phyloP scores from a whole-genome alignment of 2,329 filamentous ascomycete species.

The Colletotrichum spaethianum region DNA sequence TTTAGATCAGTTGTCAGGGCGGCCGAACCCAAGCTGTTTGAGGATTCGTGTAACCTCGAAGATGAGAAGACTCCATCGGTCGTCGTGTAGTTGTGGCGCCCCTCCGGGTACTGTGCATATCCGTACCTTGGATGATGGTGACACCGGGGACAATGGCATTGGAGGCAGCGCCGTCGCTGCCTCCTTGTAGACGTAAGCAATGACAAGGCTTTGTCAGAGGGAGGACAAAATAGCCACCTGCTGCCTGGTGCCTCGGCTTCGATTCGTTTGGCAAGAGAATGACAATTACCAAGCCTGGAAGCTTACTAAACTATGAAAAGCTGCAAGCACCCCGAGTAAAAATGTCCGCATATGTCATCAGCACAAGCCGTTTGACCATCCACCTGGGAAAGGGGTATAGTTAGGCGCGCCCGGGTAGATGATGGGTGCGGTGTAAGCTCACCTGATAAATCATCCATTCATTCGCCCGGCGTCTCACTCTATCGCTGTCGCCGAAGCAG shows the following conservation, averaged over 20 bases:
- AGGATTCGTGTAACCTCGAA: constrained; percentile 18
- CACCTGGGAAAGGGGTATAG: background rate
- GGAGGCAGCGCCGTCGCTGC: background rate
- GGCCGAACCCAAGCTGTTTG: constrained; percentile 16
- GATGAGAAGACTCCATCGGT: constrained; percentile 5
- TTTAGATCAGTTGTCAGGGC: constrained; percentile 12
- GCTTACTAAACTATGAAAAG: constrained; percentile 13
- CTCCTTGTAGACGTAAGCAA: constrained; percentile 30
- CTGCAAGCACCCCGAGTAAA: constrained; percentile 13
- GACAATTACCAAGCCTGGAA: constrained; percentile 10
- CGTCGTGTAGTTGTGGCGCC: constrained; percentile 8
- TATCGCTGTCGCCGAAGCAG: constrained; percentile 10
- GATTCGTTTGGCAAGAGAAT: background rate
- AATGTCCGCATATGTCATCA: background rate
- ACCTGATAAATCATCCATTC: constrained; percentile 4
- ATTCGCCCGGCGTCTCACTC: background rate
- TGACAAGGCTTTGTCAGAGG: constrained; percentile 18
- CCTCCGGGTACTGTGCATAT: constrained; percentile 2
- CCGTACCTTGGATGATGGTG: background rate
- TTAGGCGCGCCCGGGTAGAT: background rate
- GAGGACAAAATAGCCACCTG: background rate
- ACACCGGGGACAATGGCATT: background rate
- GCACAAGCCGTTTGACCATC: background rate
- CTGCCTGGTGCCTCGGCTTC: constrained; percentile 13
- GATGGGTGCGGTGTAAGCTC: constrained; percentile 21